Evolutionary conservation across 176 grass and related monocot genomes (phyloP).

Genomic region (Themeda triandra): DNA sequence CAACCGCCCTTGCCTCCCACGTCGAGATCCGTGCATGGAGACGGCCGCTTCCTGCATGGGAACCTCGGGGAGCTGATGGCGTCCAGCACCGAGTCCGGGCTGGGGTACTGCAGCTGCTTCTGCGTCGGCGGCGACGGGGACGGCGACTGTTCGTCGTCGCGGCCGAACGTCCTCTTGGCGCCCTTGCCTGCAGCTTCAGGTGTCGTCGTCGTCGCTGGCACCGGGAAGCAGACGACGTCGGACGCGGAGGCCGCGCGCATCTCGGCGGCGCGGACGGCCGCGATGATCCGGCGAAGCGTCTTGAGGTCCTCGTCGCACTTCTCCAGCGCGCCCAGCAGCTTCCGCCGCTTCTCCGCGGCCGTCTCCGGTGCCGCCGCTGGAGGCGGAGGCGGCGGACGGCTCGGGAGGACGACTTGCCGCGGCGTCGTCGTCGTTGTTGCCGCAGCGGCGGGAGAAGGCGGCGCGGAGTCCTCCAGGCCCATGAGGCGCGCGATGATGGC

Average conservation of each 20-base stretch:
- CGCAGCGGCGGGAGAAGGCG: not conserved
- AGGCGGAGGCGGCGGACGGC: conserved; percentile 4
- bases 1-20: conserved; percentile 14
- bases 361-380: conserved; percentile 23
- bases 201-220: not conserved
- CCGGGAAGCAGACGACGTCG: conserved; percentile 1
- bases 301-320: conserved; percentile 97
- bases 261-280: conserved; percentile 70
- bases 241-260: conserved; percentile 33
- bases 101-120: conserved; percentile 34
- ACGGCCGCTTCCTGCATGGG: conserved; percentile 61
- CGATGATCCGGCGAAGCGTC: conserved; percentile 79
- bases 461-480: conserved; percentile 70
- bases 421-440: not conserved
- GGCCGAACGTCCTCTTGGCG: conserved; percentile 4
- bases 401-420: not conserved
- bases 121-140: not conserved
- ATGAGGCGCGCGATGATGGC: conserved; percentile 89
- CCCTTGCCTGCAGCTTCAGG: not conserved
- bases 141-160: not conserved
- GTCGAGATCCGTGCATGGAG: conserved; percentile 36
- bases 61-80: conserved; percentile 78
- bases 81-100: conserved; percentile 91
- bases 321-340: conserved; percentile 89
- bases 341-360: conserved; percentile 67